Evolutionary conservation across 768 basidiomycete genomes (phyloP).

Genomic region (Trametes cinnabarina): DNA sequence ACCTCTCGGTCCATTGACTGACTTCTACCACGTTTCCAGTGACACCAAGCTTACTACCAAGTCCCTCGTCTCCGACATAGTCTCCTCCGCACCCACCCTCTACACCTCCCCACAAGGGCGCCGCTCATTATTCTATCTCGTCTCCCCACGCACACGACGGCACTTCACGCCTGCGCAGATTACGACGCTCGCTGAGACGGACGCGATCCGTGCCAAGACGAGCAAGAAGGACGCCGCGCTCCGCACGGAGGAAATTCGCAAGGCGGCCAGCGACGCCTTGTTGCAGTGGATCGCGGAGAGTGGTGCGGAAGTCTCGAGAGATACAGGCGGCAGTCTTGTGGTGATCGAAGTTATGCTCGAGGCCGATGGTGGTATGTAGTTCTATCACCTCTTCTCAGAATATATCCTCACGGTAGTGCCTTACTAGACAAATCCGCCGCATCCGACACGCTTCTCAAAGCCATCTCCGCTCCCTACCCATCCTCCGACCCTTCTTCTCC

Average conservation of each 20-base stretch:
- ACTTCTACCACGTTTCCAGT: slow-evolving; percentile 36
- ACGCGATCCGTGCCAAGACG: slow-evolving; percentile 61
- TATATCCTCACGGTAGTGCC: background rate
- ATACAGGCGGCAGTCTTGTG: slow-evolving; percentile 78
- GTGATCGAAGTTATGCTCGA: slow-evolving; percentile 82
- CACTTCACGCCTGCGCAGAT: slow-evolving; percentile 84
- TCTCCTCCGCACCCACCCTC: slow-evolving; percentile 53
- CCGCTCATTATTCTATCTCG: slow-evolving; percentile 76
- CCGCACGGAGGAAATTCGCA: slow-evolving; percentile 68
- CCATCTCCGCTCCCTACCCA: slow-evolving; percentile 57
- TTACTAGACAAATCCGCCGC: slow-evolving; percentile 69
- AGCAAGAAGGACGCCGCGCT: slow-evolving; percentile 76
- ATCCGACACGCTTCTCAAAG: slow-evolving; percentile 55
- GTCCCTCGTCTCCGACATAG: slow-evolving; percentile 71
- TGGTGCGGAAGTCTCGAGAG: slow-evolving; percentile 60
- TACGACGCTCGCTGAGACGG: slow-evolving; percentile 67
- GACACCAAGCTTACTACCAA: slow-evolving; percentile 90
- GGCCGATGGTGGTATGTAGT: slow-evolving; percentile 72
- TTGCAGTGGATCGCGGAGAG: slow-evolving; percentile 66
- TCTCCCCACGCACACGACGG: slow-evolving; percentile 77
- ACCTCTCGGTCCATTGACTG: too few species aligned
- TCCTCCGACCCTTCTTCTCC: slow-evolving; percentile 45
- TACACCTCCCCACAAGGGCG: slow-evolving; percentile 71
- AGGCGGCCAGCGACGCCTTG: slow-evolving; percentile 70
- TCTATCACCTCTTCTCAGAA: background rate